Percentiles rank a stretch among this genome's conserved stretches.
phyloP scores from a whole-genome alignment of 306 rosid species.

The Clitoria ternatea region DNA sequence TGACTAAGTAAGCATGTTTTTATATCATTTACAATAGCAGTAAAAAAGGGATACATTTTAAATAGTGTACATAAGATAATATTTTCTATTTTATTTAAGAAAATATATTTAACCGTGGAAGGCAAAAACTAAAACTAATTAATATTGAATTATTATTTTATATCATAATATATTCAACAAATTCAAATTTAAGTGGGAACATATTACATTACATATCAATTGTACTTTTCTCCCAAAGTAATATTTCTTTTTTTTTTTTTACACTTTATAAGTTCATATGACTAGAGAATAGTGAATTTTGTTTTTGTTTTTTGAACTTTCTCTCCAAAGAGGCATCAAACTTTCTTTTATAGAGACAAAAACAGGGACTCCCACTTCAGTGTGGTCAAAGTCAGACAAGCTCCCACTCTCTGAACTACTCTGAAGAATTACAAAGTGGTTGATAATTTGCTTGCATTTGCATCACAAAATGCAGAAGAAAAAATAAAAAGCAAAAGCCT shows the following conservation, averaged over 20 bases:
- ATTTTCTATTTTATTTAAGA: too few species aligned
- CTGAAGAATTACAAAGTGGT: slow-evolving; percentile 42
- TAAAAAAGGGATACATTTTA: too few species aligned
- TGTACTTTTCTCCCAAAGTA: background rate
- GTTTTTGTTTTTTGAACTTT: background rate
- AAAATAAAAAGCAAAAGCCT: slow-evolving; percentile 24
- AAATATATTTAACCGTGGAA: too few species aligned
- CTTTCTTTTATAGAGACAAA: background rate
- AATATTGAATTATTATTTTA: too few species aligned
- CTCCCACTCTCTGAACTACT: slow-evolving; percentile 37
- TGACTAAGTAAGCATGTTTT: too few species aligned
- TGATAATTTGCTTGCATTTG: slow-evolving; percentile 28
- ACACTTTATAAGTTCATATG: too few species aligned
- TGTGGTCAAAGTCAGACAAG: slow-evolving; percentile 46
- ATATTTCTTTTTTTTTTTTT: background rate
- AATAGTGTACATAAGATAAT: too few species aligned
- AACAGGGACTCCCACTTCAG: slow-evolving; percentile 22
- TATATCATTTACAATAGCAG: too few species aligned
- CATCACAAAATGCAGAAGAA: background rate
- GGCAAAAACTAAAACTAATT: too few species aligned
- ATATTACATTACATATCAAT: slow-evolving; percentile 1
- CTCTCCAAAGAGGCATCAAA: background rate
- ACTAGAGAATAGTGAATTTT: background rate
- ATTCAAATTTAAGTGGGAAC: too few species aligned
- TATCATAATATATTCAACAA: too few species aligned